Evolutionary conservation across 1,284 basidiomycete species (phyloP), one percentile per base, ranked within the genome.

Genomic region (Trametes pubescens): DNA sequence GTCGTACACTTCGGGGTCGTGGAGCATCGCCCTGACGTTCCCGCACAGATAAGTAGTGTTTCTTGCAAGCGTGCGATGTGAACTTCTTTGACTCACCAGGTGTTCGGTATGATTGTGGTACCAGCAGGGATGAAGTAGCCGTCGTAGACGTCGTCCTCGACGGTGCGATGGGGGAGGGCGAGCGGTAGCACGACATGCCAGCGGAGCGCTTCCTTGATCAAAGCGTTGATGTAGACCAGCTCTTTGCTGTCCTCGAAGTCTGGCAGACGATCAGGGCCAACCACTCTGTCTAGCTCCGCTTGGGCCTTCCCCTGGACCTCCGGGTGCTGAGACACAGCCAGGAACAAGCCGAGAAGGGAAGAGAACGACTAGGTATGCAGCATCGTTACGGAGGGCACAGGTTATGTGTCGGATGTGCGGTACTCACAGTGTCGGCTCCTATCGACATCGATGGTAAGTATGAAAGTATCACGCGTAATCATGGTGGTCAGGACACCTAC

Each of bases 371-470:
- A 34, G n/a, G 2, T 2, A 35, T 14, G 48, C 76, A 80, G 51
- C 76, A 67, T 29, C 75, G 67, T 0, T 75, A 57, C 74, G 78
- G 74, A 0, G 76, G 72, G 14, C 80, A 67, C 61, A 79, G 37
- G 37, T 5, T 32, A 6, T 47, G 44, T 24, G 4, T 6, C 8
- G 10, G 14, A 14, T 11, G n/a, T 10, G 47, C 11, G 47, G 7
- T 22, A 22, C 47, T 49, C 4, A 51, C 59, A 47, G 47, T 59
- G 34, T 52, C 54, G 11, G 40, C n/a, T 18, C 29, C 58, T 55
- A 44, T 35, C 35, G 52, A 26, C 24, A 46, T 29, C 40, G 14
- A 16, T 16, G 4, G 8, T 38, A 9, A 40, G 35, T 14, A 24
- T 35, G 14, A 18, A 14, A 29, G 18, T 4, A 14, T 16, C 6